A percentile compares a stretch with the other conserved stretches of the same genome.
Evolutionary conservation across 2,329 filamentous ascomycete genomes (phyloP).

Genomic region (Penicillium palitans): DNA sequence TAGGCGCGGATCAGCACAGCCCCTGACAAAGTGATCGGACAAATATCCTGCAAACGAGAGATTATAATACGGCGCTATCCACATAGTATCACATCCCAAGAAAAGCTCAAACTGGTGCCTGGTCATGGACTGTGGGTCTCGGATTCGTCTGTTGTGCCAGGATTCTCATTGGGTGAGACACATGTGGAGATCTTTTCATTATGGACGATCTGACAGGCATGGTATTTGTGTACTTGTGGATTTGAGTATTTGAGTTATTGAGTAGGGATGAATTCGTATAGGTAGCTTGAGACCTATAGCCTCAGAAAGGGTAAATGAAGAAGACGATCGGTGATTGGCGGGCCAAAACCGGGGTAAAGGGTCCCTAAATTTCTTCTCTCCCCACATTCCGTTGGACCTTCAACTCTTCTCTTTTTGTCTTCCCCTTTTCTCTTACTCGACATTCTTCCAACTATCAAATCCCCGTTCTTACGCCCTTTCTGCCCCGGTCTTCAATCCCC

Average conservation of each 20-base stretch:
- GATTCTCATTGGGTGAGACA: neutral
- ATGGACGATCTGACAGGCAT: neutral
- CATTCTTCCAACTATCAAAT: neutral
- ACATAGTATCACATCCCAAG: neutral
- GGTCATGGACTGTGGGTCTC: neutral
- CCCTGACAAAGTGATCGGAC: neutral
- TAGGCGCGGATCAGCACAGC: neutral
- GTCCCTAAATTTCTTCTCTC: slow-evolving; percentile 1
- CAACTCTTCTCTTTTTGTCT: slow-evolving; percentile 1
- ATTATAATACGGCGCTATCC: neutral
- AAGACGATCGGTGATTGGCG: neutral
- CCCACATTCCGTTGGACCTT: slow-evolving; percentile 6
- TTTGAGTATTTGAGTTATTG: neutral
- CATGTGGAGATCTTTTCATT: neutral
- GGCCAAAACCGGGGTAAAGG: slow-evolving; percentile 9
- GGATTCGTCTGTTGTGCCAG: neutral
- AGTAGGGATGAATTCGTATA: neutral
- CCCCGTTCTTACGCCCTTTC: neutral
- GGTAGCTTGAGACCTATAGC: neutral
- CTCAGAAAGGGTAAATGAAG: neutral
- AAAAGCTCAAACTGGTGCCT: neutral
- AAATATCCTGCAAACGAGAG: neutral
- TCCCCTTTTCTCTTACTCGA: neutral
- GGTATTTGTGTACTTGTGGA: neutral
- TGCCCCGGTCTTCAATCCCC: neutral